Evolutionary conservation across 768 basidiomycete species (phyloP), one percentile per base, ranked within the genome.

Genomic region (Albatrellus ellisii): DNA sequence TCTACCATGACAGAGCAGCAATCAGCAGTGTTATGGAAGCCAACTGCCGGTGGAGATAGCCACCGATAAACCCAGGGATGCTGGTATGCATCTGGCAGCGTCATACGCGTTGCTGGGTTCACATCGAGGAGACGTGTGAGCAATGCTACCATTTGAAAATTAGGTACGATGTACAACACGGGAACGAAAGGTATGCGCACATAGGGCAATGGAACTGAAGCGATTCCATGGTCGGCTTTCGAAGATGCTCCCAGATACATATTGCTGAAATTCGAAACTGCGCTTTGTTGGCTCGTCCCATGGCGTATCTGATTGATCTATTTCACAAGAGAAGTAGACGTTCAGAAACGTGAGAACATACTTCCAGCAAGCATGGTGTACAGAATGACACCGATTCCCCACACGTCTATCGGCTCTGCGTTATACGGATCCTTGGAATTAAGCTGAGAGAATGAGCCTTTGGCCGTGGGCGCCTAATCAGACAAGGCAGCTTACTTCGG

Each of bases 321-420:
- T 46, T 5, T 25, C 45, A 14, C 7, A 18, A 27, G 28, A n/a
- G 36, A 33, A 29, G 7, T 17, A 34, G 34, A 39, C 21, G 18
- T 10, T 33, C 7, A 12, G 10, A 48, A 25, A 26, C 11, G 0
- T 33, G 57, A 57, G 46, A 9, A 68, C 80, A 26, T 56, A 94
- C 94, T 98, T 36, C 95, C 95, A 6, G 72, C 79, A 0, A 98
- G 66, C 35, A 99, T 64, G 0, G 94, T 86, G 56, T 86, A 98
- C 1, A 99, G 64, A 35, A 99, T 94, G 21, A 98, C 85, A 1
- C 95, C 95, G 31, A 87, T 74, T 0, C 90, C 90, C 95, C 95
- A 99, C 7, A 88, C 77, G 56, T 99, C 95, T 18, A 98, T 74
- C 0, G 95, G 91, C 44, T 95, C 89, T 2, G 91, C 95, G 11